phyloP scores from a whole-genome alignment of 805 yeast species.

The Nakazawaea wickerhamii region DNA sequence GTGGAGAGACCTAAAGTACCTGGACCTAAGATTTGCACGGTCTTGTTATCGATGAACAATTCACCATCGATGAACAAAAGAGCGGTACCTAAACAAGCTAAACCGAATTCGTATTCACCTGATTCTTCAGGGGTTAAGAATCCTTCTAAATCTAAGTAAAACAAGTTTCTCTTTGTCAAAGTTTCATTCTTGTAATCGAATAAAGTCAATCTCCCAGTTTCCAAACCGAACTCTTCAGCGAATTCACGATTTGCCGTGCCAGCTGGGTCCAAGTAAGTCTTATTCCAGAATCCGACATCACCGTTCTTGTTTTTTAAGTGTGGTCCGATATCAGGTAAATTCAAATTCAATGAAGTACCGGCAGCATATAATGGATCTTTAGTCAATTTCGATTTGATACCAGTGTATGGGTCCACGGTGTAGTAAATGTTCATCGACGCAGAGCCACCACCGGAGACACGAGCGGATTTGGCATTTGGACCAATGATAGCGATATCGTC shows the following conservation, averaged over 20 bases:
- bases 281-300: constrained; percentile 23
- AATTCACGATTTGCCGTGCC: constrained; percentile 20
- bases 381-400: constrained; percentile 27
- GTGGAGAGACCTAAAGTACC: constrained; percentile 39
- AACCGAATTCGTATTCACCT: constrained; percentile 35
- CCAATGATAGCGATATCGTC: constrained; percentile 49
- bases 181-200: constrained; percentile 21
- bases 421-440: constrained; percentile 47
- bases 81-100: constrained; percentile 37
- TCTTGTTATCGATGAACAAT: constrained; percentile 40
- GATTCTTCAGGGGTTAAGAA: constrained; percentile 31
- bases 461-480: constrained; percentile 48
- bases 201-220: constrained; percentile 17
- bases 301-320: constrained; percentile 19
- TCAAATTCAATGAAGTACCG: constrained; percentile 19
- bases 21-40: constrained; percentile 34
- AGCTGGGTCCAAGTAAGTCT: constrained; percentile 24
- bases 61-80: constrained; percentile 36
- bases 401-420: constrained; percentile 44
- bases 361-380: constrained; percentile 17
- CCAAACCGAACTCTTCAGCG: constrained; percentile 23
- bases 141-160: constrained; percentile 35
- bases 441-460: constrained; percentile 59
- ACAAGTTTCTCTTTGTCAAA: constrained; percentile 21
- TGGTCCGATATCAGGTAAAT: constrained; percentile 20